Evolutionary conservation across 192 early-diverging fungal species (phyloP).

Genomic region (Podila epicladia): DNA sequence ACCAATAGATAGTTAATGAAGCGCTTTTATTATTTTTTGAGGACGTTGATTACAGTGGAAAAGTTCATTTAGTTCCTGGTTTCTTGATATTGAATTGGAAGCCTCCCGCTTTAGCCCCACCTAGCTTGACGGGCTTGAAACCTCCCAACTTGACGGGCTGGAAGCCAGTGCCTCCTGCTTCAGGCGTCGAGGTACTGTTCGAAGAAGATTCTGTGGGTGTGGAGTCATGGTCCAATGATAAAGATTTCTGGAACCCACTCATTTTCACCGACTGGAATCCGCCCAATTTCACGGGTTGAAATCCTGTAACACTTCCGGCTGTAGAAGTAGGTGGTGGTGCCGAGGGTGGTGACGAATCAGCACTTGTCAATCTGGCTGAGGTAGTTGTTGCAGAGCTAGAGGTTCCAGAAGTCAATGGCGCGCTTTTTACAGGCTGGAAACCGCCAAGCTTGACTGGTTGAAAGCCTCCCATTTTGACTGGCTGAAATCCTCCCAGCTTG

Average conservation of each 20-base stretch:
- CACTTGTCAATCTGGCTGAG: too few relatives aligned
- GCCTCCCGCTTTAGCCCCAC: slow-evolving; percentile 39
- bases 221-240: neutral
- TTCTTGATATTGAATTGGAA: slow-evolving; percentile 32
- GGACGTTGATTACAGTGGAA: too few relatives aligned
- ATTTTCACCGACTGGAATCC: slow-evolving; percentile 12
- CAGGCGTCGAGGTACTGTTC: neutral
- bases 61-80: slow-evolving; percentile 23
- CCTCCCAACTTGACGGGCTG: slow-evolving; percentile 36
- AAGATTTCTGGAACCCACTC: neutral
- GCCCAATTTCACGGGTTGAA: slow-evolving; percentile 22
- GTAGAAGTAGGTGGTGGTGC: too few relatives aligned
- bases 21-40: neutral
- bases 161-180: slow-evolving; percentile 16
- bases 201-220: neutral
- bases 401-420: neutral
- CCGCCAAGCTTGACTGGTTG: slow-evolving; percentile 11
- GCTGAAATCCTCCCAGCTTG: slow-evolving; percentile 21
- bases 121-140: slow-evolving; percentile 48
- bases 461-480: slow-evolving; percentile 18
- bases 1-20: slow-evolving; percentile 1
- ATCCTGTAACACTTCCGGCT: slow-evolving; percentile 1
- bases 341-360: too few relatives aligned
- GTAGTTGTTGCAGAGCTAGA: too few relatives aligned
- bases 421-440: slow-evolving; percentile 1